Evolutionary conservation across 768 basidiomycete species (phyloP), one percentile per base, ranked within the genome.

Genomic region (Phanerodontia chrysosporium): DNA sequence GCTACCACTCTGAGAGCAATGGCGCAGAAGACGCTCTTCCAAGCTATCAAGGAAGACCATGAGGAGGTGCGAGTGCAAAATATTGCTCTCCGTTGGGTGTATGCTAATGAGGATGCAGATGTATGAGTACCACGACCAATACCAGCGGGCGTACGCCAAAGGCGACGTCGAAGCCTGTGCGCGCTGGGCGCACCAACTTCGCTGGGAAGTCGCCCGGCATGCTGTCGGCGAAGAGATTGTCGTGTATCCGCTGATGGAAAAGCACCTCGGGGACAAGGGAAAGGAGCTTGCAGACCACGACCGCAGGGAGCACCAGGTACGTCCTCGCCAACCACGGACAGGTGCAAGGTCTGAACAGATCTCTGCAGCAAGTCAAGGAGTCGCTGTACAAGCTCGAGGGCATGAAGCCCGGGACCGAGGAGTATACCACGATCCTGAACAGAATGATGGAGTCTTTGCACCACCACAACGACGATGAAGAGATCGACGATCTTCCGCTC

Each of bases 201-300:
- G 72, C 13, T 86, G 83, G 84, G 83, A 84, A 69, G 73, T 86
- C 42, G 84, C 83, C 1, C 76, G 83, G 0, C 84, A 86, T 59
- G 80, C 84, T 3, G 78, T 81, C 7, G 83, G 79, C 14, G 85
- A 86, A 66, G 85, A 87, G 67, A 77, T 86, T 39, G 74, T 87
- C 36, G 80, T 85, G 0, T 86, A 86, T 63, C 85, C 84, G 14
- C 74, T 84, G 48, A 79, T 85, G 75, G 83, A 85, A 65, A 73
- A 78, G 58, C 73, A 80, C 55, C 77, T 86, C 57, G 84, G 84
- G 5, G 70, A 71, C 1, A 66, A 80, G 62, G 86, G 84, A 3
- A 67, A 68, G 48, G 55, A 76, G 45, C 75, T 86, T 18, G 79
- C 84, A 0, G 77, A 83, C 60, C 70, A 80, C 30, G 85, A 87